These are phyloP conservation scores for Tylopilus cervinicoccineus DNA, from an alignment of 768 basidiomycete genomes.

Conservation along the genomic window DNA sequence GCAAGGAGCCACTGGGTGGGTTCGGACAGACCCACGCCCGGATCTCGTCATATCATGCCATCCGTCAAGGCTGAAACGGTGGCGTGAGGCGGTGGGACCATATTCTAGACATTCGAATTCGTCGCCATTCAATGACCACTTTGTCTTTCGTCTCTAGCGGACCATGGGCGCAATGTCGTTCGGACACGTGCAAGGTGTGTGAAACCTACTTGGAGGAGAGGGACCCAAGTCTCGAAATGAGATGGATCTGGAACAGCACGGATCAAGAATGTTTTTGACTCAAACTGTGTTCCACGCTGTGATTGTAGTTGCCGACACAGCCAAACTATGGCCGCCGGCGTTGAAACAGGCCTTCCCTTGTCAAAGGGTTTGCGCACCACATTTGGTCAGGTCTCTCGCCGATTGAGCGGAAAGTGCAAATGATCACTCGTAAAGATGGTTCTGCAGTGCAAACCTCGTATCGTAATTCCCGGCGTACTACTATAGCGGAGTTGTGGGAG, in stretches of 20 bases:
- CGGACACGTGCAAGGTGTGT: conserved; percentile 5
- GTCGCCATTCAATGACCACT: conserved; percentile 1
- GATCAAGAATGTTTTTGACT: neutral
- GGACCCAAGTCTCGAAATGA: neutral
- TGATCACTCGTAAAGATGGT: neutral
- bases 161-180: neutral
- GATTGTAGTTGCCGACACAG: neutral
- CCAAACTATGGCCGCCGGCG: neutral
- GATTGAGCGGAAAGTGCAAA: neutral
- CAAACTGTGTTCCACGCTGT: conserved; percentile 4
- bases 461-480: neutral
- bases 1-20: neutral
- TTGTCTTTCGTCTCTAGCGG: neutral
- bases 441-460: conserved; percentile 2
- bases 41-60: conserved; percentile 8
- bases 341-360: neutral
- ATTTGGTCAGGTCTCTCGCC: neutral
- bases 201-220: neutral
- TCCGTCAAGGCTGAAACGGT: neutral
- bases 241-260: neutral
- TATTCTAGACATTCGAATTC: neutral
- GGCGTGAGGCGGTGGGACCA: conserved; percentile 5
- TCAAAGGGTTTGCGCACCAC: neutral
- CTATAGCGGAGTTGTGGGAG: neutral
- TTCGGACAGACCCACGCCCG: neutral